Evolutionary conservation across 768 basidiomycete species (phyloP), one percentile per base, ranked within the genome.

Genomic region (Amyloporia xantha): DNA sequence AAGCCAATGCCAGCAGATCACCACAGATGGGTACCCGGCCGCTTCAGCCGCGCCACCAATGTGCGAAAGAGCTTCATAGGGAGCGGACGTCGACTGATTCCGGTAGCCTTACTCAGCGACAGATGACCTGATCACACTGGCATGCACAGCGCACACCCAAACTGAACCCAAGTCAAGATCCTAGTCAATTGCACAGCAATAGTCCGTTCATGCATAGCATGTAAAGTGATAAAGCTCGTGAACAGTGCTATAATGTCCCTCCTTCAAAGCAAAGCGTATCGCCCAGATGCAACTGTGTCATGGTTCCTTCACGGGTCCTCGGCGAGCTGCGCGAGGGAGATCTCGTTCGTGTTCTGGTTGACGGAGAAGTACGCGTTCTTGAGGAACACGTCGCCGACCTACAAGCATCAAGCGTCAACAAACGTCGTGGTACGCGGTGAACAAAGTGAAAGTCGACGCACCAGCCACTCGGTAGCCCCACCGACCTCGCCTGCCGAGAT

Each of bases 361-460:
- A 77, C 81, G 5, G 82, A 83, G 62, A 83, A 82, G 62, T 85
- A 86, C 0, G 73, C 84, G 57, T 85, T 88, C 75, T 87, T 87
- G 59, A 86, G 67, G 71, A 86, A 87, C 21, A 81, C 81, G 55
- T 84, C 87, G 24, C 85, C 85, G 28, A 84, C 70, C 47, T 76
- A 39, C 47, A 44, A n/a, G 4, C 11, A 43, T 40, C 7, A 2
- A 19, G 35, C 40, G 20, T 41, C 37, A 33, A 20, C 27, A 11
- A 36, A 37, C 36, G 21, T 27, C 41, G 19, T 9, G 19, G 26
- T 26, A 5, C 19, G 19, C 9, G 9, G 55, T 27, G 55, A 52
- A 20, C 20, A 19, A 21, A 15, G 25, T 13, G 24, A 43, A 37
- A 3, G n/a, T 20, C 5, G n/a, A 63, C 82, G 68, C 51, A 85